Conservation (phyloP, 139 green algal species). For the Picochlorum sp. region DNA sequence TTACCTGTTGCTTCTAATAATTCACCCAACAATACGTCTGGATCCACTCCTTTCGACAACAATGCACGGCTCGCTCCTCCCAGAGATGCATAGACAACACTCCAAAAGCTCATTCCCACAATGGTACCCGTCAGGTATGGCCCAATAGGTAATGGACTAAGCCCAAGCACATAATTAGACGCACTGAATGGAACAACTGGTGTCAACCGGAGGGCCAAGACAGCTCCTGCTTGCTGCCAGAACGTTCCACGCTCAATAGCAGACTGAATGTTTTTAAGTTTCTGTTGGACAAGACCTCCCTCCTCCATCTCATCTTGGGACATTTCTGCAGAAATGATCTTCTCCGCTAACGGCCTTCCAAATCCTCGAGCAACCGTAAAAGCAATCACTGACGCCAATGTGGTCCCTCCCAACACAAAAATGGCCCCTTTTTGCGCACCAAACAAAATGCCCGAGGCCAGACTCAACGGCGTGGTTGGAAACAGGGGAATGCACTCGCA, state of each 20-base stretch:
- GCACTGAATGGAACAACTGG: conserved; percentile 72
- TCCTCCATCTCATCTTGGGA: background rate
- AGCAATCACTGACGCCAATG: conserved; percentile 16
- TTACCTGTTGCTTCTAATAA: conserved; percentile 27
- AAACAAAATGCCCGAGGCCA: conserved; percentile 72
- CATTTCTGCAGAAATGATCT: conserved; percentile 13
- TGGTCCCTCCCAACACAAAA: conserved; percentile 17
- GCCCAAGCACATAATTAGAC: conserved; percentile 74
- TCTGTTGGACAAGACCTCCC: conserved; percentile 21
- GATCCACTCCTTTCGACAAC: conserved; percentile 44
- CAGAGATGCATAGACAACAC: conserved; percentile 58
- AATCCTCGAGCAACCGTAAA: conserved; percentile 23
- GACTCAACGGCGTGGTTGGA: conserved; percentile 71
- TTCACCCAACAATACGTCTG: conserved; percentile 43
- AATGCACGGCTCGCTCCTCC: conserved; percentile 52
- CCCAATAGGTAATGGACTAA: conserved; percentile 57
- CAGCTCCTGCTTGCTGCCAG: conserved; percentile 55
- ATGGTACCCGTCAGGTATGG: conserved; percentile 59
- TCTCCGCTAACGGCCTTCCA: conserved; percentile 10
- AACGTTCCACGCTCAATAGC: conserved; percentile 59
- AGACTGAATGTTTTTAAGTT: conserved; percentile 38
- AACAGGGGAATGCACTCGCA: conserved; percentile 76
- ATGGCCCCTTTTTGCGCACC: conserved; percentile 47
- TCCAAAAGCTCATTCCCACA: conserved; percentile 62
- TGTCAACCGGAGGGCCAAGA: conserved; percentile 67